Percentiles rank a stretch among this genome's conserved stretches.
These are phyloP conservation scores for Diaporthe sp. DNA, from an alignment of 2,329 filamentous ascomycete species.

Conservation along the genomic window DNA sequence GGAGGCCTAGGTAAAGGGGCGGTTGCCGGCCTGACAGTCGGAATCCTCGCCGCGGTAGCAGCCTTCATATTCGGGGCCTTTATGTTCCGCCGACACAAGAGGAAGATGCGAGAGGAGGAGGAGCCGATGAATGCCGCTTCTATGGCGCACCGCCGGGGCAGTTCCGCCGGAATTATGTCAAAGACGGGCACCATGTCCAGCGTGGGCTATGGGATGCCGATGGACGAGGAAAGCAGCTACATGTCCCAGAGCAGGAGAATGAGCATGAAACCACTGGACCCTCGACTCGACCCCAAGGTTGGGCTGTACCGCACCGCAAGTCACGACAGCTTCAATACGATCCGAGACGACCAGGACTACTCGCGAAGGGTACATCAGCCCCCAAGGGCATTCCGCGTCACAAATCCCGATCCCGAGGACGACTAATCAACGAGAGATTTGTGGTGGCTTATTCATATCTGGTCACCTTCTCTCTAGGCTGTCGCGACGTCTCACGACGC, in stretches of 20 bases:
- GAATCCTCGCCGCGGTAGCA: conserved; percentile 53
- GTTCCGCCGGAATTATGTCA: conserved; percentile 63
- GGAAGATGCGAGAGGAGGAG: conserved; percentile 58
- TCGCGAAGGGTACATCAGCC: conserved; percentile 70
- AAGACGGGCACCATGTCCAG: conserved; percentile 59
- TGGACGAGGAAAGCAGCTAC: conserved; percentile 41
- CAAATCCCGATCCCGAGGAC: conserved; percentile 69
- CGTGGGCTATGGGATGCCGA: conserved; percentile 42
- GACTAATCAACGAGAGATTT: conserved; percentile 43
- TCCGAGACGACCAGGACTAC: conserved; percentile 76
- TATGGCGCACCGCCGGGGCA: conserved; percentile 62
- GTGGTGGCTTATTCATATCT: neutral
- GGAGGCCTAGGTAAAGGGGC: conserved; percentile 59
- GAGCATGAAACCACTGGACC: conserved; percentile 69
- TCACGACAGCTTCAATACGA: conserved; percentile 73
- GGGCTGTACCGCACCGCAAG: conserved; percentile 69
- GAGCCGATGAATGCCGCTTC: conserved; percentile 57
- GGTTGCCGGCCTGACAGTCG: conserved; percentile 67
- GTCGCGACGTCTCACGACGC: conserved; percentile 48
- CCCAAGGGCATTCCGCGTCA: conserved; percentile 69
- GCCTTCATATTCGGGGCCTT: conserved; percentile 55
- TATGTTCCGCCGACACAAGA: conserved; percentile 50
- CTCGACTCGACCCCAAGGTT: conserved; percentile 72
- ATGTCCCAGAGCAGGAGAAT: conserved; percentile 52
- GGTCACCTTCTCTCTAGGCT: conserved; percentile 16